These are phyloP conservation scores for Aeminium ludgeri DNA, from an alignment of 495 filamentous ascomycete genomes.

Conservation along the genomic window DNA sequence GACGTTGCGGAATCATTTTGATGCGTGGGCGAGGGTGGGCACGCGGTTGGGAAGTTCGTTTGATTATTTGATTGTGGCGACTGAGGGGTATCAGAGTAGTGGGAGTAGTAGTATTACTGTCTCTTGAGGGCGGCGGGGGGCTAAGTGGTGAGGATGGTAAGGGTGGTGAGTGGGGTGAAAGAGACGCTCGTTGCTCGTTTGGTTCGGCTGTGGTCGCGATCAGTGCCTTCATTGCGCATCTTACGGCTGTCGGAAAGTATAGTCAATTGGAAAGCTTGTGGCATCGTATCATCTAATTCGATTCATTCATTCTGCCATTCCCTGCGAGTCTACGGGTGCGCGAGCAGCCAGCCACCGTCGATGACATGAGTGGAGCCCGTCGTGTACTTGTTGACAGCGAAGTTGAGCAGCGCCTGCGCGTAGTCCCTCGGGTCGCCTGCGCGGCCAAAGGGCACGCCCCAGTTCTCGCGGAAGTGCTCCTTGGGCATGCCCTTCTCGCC, in stretches of 20 bases:
- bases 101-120: constrained; percentile 29
- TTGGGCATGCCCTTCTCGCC: constrained; percentile 39
- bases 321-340: constrained; percentile 1
- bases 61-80: constrained; percentile 29
- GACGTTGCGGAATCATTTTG: constrained; percentile 26
- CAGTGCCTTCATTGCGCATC: too few species aligned
- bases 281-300: not conserved
- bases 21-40: constrained; percentile 24
- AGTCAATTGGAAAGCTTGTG: too few species aligned
- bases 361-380: not conserved
- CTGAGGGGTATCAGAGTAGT: constrained; percentile 35
- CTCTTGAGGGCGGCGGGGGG: not conserved
- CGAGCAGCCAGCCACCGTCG: constrained; percentile 6
- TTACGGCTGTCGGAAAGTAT: too few species aligned
- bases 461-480: constrained; percentile 17
- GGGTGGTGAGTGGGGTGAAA: too few species aligned
- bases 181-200: too few species aligned
- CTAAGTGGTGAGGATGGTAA: too few species aligned
- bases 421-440: constrained; percentile 9
- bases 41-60: constrained; percentile 21
- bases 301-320: too few species aligned
- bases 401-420: constrained; percentile 11
- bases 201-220: too few species aligned
- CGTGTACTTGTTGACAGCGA: constrained; percentile 10
- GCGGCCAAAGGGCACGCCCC: constrained; percentile 13